Conservation (phyloP, 1,284 basidiomycete genomes). For the Volvariella surrecta region DNA sequence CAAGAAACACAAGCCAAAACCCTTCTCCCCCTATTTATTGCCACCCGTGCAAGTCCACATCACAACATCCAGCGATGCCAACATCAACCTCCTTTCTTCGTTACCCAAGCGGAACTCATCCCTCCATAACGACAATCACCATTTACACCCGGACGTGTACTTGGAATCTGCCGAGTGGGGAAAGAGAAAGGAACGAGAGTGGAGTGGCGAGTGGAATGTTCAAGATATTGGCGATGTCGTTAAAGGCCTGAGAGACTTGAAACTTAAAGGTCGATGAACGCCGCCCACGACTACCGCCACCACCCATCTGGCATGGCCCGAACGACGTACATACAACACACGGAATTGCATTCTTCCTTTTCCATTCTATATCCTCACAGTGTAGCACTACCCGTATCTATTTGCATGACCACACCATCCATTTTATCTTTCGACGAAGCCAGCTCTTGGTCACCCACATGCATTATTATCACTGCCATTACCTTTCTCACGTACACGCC, state of each 20-base stretch:
- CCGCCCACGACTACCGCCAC: neutral
- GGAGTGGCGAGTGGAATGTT: constrained; percentile 29
- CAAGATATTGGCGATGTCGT: constrained; percentile 24
- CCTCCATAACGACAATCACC: neutral
- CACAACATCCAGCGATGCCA: neutral
- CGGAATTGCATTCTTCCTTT: too few relatives aligned
- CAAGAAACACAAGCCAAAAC: constrained; percentile 9
- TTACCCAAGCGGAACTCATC: neutral
- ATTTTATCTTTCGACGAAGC: too few relatives aligned
- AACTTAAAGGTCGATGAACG: constrained; percentile 13
- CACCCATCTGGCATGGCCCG: too few relatives aligned
- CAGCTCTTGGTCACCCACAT: too few relatives aligned
- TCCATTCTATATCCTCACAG: too few relatives aligned
- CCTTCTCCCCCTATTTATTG: constrained; percentile 8
- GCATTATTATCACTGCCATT: too few relatives aligned
- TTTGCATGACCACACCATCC: too few relatives aligned
- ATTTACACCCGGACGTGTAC: neutral
- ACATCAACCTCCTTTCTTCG: neutral
- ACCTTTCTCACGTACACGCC: too few relatives aligned
- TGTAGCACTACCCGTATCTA: too few relatives aligned
- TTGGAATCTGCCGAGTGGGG: neutral
- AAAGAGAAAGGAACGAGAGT: constrained; percentile 20
- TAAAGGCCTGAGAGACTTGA: constrained; percentile 21
- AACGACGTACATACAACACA: too few relatives aligned
- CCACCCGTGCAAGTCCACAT: constrained; percentile 1